Percentiles rank a stretch among this genome's conserved stretches.
Evolutionary conservation across 352 stramenopile genomes (phyloP).

Genomic region (Blastocystis sp.): DNA sequence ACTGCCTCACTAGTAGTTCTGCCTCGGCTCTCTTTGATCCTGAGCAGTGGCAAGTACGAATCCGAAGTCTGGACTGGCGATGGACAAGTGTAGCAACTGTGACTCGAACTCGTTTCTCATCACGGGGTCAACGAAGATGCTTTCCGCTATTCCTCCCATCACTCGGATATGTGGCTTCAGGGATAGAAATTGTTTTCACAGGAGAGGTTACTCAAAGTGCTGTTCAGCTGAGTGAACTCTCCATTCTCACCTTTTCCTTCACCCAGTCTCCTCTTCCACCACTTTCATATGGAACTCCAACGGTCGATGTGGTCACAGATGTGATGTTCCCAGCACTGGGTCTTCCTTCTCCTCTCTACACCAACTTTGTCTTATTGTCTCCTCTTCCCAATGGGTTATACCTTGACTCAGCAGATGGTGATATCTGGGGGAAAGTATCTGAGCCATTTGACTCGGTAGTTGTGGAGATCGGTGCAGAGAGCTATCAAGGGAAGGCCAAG

Average conservation of each 20-base stretch:
- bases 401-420: not conserved
- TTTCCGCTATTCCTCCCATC: not conserved
- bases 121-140: not conserved
- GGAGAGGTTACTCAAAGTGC: not conserved
- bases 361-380: not conserved
- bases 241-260: not conserved
- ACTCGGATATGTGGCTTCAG: not conserved
- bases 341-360: not conserved
- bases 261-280: not conserved
- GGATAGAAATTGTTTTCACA: not conserved
- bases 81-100: not conserved
- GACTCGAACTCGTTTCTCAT: not conserved
- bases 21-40: not conserved
- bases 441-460: not conserved
- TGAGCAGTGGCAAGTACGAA: not conserved
- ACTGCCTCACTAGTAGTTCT: not conserved
- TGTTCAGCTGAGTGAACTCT: not conserved
- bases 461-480: not conserved
- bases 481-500: no score
- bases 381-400: not conserved
- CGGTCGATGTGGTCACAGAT: not conserved
- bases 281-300: not conserved
- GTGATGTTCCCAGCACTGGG: not conserved
- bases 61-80: not conserved
- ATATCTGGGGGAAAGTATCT: not conserved